These are phyloP conservation scores for Aquilaria sinensis DNA, from an alignment of 345 rosid species.

Conservation along the genomic window DNA sequence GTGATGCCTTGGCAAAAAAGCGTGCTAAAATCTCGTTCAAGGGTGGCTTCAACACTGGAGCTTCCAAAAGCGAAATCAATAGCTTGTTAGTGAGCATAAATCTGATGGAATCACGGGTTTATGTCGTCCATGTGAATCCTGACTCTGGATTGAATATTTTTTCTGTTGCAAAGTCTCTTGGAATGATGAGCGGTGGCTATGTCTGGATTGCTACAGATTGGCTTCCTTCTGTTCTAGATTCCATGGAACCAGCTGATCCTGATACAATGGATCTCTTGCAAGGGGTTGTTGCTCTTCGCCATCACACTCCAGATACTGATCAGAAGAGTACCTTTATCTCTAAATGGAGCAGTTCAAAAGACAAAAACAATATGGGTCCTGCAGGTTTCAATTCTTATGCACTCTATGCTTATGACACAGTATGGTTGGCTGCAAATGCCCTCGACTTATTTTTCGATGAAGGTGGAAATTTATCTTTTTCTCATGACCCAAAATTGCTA, in stretches of 20 bases:
- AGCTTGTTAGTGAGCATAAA: slow-evolving; percentile 53
- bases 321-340: slow-evolving; percentile 39
- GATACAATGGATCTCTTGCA: slow-evolving; percentile 57
- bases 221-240: slow-evolving; percentile 78
- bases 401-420: slow-evolving; percentile 83
- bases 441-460: slow-evolving; percentile 50
- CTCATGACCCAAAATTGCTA: slow-evolving; percentile 46
- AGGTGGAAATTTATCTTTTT: slow-evolving; percentile 67
- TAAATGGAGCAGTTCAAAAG: slow-evolving; percentile 47
- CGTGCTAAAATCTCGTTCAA: slow-evolving; percentile 71
- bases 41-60: slow-evolving; percentile 64
- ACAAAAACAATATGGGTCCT: slow-evolving; percentile 21
- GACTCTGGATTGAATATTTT: slow-evolving; percentile 73
- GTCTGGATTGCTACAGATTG: slow-evolving; percentile 98
- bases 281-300: slow-evolving; percentile 87
- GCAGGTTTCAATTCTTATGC: slow-evolving; percentile 68
- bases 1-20: slow-evolving; percentile 70
- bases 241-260: slow-evolving; percentile 32
- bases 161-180: slow-evolving; percentile 57
- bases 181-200: slow-evolving; percentile 65
- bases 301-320: slow-evolving; percentile 63
- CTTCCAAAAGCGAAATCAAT: slow-evolving; percentile 33
- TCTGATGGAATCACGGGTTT: slow-evolving; percentile 79
- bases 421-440: slow-evolving; percentile 87
- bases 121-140: slow-evolving; percentile 84